Base-by-base conservation (phyloP, 768 basidiomycete genomes). In the Mycena vulgaris region DNA sequence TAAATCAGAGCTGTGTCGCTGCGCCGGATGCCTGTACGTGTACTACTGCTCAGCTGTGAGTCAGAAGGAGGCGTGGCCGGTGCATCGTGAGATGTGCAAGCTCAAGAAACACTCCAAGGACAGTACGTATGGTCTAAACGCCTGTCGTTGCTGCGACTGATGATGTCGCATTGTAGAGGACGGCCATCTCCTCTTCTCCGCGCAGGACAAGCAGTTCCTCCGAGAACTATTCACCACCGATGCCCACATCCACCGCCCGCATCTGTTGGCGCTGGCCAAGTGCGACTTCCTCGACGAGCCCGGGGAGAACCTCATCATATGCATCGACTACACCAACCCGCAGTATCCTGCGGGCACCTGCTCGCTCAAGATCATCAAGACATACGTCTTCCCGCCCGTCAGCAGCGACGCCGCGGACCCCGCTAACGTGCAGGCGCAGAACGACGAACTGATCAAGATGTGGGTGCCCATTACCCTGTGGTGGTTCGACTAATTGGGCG, bases 381-480 rank as follows among this genome's bases (percentile, higher is more conserved):
- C 70, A 35, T 71, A 71, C 48, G 37, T 28, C 2, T 67, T 68
- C 66, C 70, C 70, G 21, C 66, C 65, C 2, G 30, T 71, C n/a
- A 55, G 45, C 31, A 21, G 25, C 10, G 66, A 68, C 14, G 66
- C 45, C 19, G 19, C 37, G 13, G 61, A 71, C 23, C 66, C 65
- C 5, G 66, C 45, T 19, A 63, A 67, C 19, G 70, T 68, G 2
- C 23, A 30, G 5, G 66, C 59, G 35, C 65, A 67, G 55, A 71
- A 71, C 31, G 61, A 57, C 9, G 70, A 67, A 49, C 57, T 71
- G 70, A 63, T 71, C 25, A 63, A 63, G 21, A 68, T 63, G 70
- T 63, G 25, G 5, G 70, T n/a, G n/a, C n/a, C 51, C 33, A 23
- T 48, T 25, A 6, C n/a, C 6, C 25, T 27, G 17, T 48, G 8